Conservation (phyloP, 169 alveolate species). For the Besnoitia besnoiti region DNA sequence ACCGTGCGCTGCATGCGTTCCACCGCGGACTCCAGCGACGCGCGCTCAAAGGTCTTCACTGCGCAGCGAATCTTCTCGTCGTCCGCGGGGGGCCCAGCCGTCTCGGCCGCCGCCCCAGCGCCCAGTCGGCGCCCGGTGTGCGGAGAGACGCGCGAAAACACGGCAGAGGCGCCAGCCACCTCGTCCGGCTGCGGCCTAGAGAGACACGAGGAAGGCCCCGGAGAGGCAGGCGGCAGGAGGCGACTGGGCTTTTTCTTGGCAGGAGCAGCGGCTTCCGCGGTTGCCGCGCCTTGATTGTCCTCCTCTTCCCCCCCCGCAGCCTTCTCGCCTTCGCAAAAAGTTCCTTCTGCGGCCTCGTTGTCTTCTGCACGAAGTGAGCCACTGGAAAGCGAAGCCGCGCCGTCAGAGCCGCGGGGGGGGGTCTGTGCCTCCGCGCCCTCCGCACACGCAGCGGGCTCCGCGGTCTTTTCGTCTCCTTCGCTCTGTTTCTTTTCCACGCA, state of each 20-base stretch:
- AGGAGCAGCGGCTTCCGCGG: not conserved
- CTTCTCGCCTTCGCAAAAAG: not conserved
- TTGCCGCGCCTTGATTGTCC: too few relatives aligned
- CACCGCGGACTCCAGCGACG: not conserved
- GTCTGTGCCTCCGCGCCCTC: not conserved
- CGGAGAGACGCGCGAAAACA: not conserved
- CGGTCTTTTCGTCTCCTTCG: not conserved
- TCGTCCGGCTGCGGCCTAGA: too few relatives aligned
- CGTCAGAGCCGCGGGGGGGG: too few relatives aligned
- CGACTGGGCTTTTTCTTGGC: not conserved
- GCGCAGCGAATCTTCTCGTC: slow-evolving; percentile 38
- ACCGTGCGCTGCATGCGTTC: slow-evolving; percentile 18
- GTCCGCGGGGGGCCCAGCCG: not conserved
- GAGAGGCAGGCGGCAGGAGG: not conserved
- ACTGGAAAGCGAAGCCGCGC: too few relatives aligned
- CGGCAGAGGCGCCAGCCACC: not conserved
- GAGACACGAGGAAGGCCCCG: not conserved
- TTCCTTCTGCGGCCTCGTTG: not conserved
- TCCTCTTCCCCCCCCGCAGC: not conserved
- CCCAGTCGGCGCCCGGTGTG: not conserved
- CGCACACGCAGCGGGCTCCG: not conserved
- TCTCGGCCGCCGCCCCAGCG: too few relatives aligned
- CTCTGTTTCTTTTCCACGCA: not conserved
- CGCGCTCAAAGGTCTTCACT: slow-evolving; percentile 21
- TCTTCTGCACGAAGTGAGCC: not conserved